Evolutionary conservation across 176 grass and related monocot genomes (phyloP), one percentile per base, ranked within the genome.

Genomic region (Carex myosuroides): DNA sequence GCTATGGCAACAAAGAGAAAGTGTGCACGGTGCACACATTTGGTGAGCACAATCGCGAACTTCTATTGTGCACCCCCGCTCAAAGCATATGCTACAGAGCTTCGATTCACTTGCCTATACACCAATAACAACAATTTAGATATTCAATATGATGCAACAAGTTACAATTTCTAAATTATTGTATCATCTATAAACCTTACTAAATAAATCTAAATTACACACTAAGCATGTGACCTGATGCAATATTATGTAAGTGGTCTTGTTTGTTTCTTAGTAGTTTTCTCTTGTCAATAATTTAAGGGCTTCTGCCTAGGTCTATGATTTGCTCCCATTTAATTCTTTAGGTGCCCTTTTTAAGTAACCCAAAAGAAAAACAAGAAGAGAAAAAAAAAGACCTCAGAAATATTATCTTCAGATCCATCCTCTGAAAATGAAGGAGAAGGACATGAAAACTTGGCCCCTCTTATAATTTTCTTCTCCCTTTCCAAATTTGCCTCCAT

Each of bases 401-500:
- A 91, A 57, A 26, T 58, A 79, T 55, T 83, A 83, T 91, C 89
- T 24, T 88, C 89, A 79, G 52, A 26, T 82, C 32, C 86, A 55
- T 88, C 62, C 12, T 79, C 84, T 70, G 88, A 90, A 71, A 41
- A 79, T 33, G 81, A 79, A 67, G 82, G 89, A 46, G 85, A 87
- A 68, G 82, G 62, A 71, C 76, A 81, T 7, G 85, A 87, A 82
- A 81, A 82, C 33, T 64, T 62, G 20, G 86, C 84, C n/a, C 81
- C 89, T 55, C 66, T 85, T 46, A 91, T 59, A 64, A 91, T 91
- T 70, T 91, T 91, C 83, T 85, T 88, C 83, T 91, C 89, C 64
- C 89, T 91, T 61, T 88, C 83, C 75, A 80, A 87, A 84, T 91
- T 91, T 18, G 86, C 86, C 33, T 91, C 85, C 89, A 91, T 85